Evolutionary conservation across 2,329 filamentous ascomycete genomes (phyloP), one percentile per base, ranked within the genome.

Genomic region (Teratosphaeria zuluensis): DNA sequence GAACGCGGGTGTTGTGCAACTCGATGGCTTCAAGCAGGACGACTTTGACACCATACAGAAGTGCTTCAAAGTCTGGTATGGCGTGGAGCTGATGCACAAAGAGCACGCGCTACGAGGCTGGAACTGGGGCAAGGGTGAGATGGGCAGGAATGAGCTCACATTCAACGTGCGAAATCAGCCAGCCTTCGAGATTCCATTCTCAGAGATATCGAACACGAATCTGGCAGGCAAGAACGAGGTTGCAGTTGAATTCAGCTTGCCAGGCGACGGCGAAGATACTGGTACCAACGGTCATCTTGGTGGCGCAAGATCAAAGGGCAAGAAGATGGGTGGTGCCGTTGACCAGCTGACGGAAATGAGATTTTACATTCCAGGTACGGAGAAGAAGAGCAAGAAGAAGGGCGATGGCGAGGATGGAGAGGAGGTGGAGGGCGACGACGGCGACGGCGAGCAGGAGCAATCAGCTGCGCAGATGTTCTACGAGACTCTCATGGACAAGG

Each of bases 81-180:
- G 90, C 76, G 88, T 94, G 69, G 91, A 86, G 68, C 82, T 99
- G 60, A 92, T 97, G 73, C 89, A 84, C 73, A 90, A 90, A 74
- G 94, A 99, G 75, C 94, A 97, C 74, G 91, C 94, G 28, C 79
- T 99, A 60, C 86, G 94, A 66, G 94, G 94, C 58, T 99, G 94
- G 94, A 99, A 99, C 74, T 99, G 94, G 95, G 94, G 94, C 69
- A 99, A 97, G 77, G 90, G 90, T 64, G 94, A 99, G 69, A 96
- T 99, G 72, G 87, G 88, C 62, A 96, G 97, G 76, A 88, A 91
- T 57, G 94, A 99, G 77, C 84, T 99, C 58, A 84, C 89, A 32
- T 99, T 99, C 80, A 97, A 92, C 73, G 94, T 99, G 42, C 91
- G 95, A 72, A 99, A 96, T 75, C 86, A 91, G 68, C 94, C 94